Percentiles rank a stretch among this genome's conserved stretches.
These are phyloP conservation scores for Clitopilus passeckerianus DNA, from an alignment of 768 basidiomycete genomes.

Conservation along the genomic window DNA sequence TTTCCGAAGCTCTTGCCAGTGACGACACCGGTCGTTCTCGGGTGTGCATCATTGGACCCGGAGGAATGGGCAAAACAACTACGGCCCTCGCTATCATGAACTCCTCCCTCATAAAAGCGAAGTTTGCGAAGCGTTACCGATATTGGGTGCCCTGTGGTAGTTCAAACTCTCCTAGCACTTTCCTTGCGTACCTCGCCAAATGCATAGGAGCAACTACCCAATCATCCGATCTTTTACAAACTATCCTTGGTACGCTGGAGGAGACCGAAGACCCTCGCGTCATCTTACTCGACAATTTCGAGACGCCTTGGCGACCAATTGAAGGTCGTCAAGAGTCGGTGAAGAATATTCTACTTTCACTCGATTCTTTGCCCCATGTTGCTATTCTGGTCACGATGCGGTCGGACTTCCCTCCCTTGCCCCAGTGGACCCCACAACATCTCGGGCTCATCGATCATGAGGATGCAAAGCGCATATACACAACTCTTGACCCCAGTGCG, in stretches of 20 bases:
- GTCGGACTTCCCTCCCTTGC: constrained; percentile 18
- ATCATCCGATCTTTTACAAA: constrained; percentile 11
- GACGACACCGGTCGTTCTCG: neutral
- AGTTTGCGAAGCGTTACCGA: constrained; percentile 14
- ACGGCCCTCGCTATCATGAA: constrained; percentile 28
- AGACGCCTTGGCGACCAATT: constrained; percentile 29
- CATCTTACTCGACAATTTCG: constrained; percentile 35
- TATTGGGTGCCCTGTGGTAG: constrained; percentile 30
- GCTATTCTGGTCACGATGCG: constrained; percentile 30
- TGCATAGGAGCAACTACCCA: constrained; percentile 14
- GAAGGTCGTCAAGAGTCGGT: constrained; percentile 14
- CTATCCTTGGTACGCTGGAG: constrained; percentile 17
- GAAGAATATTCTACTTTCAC: constrained; percentile 15
- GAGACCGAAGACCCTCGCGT: constrained; percentile 17
- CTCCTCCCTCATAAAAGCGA: constrained; percentile 11
- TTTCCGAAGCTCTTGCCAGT: neutral
- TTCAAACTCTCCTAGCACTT: constrained; percentile 17
- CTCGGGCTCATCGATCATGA: constrained; percentile 9
- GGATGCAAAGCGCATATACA: constrained; percentile 16
- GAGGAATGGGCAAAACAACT: constrained; percentile 37
- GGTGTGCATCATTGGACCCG: constrained; percentile 21
- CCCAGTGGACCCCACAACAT: constrained; percentile 3
- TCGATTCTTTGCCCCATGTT: constrained; percentile 19
- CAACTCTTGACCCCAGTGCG: constrained; percentile 12
- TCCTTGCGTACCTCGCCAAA: constrained; percentile 17